These are phyloP conservation scores for Sutorius eximius DNA, from an alignment of 1,284 basidiomycete species.

Conservation along the genomic window DNA sequence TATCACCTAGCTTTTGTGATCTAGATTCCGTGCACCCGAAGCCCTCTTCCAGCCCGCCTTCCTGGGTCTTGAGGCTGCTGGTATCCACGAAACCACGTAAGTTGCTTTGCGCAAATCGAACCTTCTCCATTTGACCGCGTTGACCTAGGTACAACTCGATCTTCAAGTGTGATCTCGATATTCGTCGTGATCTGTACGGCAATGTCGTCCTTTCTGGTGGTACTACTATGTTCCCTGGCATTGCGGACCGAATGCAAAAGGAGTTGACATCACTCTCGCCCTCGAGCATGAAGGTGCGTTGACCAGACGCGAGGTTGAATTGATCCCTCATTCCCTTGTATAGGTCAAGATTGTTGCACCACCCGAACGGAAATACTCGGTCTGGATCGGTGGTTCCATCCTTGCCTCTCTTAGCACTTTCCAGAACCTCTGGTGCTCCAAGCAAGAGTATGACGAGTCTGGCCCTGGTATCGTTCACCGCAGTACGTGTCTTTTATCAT, in stretches of 20 bases:
- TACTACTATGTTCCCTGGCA: constrained; percentile 98
- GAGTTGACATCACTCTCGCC: constrained; percentile 87
- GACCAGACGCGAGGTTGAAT: background rate
- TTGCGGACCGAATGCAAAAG: constrained; percentile 97
- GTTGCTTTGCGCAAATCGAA: constrained; percentile 23
- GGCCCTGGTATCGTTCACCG: constrained; percentile 85
- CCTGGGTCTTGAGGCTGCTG: constrained; percentile 89
- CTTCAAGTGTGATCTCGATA: constrained; percentile 79
- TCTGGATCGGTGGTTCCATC: constrained; percentile 99
- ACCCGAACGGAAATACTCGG: constrained; percentile 92
- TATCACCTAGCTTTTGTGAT: constrained; percentile 7
- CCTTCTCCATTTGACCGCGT: constrained; percentile 9
- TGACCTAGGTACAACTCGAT: constrained; percentile 79
- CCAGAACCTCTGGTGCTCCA: constrained; percentile 93
- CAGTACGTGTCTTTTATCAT: constrained; percentile 45
- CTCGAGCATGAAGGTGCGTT: constrained; percentile 82
- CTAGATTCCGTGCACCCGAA: constrained; percentile 92
- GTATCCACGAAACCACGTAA: constrained; percentile 95
- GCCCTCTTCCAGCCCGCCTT: constrained; percentile 96
- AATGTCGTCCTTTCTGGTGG: constrained; percentile 96
- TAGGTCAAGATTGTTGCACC: constrained; percentile 94
- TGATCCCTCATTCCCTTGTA: constrained; percentile 17
- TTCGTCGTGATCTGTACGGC: constrained; percentile 88
- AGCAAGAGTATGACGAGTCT: constrained; percentile 90
- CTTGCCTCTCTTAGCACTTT: constrained; percentile 94